Conservation (phyloP, 306 rosid species). For the Dryas octopetala region DNA sequence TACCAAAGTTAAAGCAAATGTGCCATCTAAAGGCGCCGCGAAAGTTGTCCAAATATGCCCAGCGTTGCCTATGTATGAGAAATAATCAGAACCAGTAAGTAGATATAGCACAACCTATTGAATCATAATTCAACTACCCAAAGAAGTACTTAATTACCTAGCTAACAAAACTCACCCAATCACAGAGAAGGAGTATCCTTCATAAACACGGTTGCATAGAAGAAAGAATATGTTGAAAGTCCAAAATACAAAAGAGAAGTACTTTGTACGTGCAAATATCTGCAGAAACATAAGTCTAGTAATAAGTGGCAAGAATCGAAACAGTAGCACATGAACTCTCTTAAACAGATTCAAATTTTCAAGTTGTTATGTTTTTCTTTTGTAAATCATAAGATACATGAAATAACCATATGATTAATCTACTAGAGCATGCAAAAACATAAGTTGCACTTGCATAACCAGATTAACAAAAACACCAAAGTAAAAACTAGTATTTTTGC, state of each 20-base stretch:
- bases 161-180: constrained; percentile 71
- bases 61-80: constrained; percentile 50
- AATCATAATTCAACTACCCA: constrained; percentile 18
- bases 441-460: neutral
- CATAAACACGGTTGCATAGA: constrained; percentile 79
- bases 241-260: constrained; percentile 70
- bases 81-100: constrained; percentile 23
- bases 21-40: constrained; percentile 97
- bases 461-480: neutral
- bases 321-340: neutral
- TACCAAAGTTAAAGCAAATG: constrained; percentile 96
- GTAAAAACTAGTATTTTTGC: neutral
- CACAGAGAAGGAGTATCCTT: constrained; percentile 78
- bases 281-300: constrained; percentile 40
- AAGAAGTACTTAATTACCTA: constrained; percentile 14
- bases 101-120: constrained; percentile 20
- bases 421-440: neutral
- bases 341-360: neutral
- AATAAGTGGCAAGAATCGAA: constrained; percentile 17
- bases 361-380: neutral
- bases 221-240: constrained; percentile 83
- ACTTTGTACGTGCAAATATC: constrained; percentile 64
- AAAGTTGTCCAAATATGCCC: constrained; percentile 71
- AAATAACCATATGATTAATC: neutral
- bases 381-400: neutral